These are phyloP conservation scores for Pseudozyma flocculosa DNA, from an alignment of 1,284 basidiomycete species.

Conservation along the genomic window DNA sequence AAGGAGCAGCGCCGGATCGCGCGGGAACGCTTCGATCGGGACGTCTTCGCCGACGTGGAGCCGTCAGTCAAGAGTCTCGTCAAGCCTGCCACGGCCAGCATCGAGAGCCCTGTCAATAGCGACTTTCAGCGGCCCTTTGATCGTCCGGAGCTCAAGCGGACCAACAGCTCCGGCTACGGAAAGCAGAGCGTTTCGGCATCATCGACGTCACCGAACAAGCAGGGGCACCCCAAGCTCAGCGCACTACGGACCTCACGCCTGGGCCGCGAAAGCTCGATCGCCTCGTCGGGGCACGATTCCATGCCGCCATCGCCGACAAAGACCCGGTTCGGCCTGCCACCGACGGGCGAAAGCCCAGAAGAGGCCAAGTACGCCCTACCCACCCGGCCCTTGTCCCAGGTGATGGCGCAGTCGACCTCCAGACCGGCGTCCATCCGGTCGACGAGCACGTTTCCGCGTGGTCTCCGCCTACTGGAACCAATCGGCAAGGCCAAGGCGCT, in stretches of 20 bases:
- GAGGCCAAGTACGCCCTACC: slow-evolving; percentile 6
- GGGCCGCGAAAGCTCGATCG: slow-evolving; percentile 12
- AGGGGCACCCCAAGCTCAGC: slow-evolving; percentile 1
- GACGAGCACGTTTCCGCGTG: slow-evolving; percentile 33
- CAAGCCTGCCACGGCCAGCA: slow-evolving; percentile 6
- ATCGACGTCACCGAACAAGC: slow-evolving; percentile 26
- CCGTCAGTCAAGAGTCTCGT: slow-evolving; percentile 1
- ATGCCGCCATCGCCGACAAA: slow-evolving; percentile 11
- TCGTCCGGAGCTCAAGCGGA: slow-evolving; percentile 23
- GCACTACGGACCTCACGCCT: slow-evolving; percentile 12
- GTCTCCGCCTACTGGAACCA: slow-evolving; percentile 37
- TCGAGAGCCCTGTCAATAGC: slow-evolving; percentile 20
- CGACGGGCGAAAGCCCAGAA: slow-evolving; percentile 2
- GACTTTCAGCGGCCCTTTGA: slow-evolving; percentile 17
- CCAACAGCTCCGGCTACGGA: slow-evolving; percentile 28
- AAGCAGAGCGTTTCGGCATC: slow-evolving; percentile 23
- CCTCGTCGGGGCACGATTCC: background rate
- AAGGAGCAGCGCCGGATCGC: slow-evolving; percentile 33
- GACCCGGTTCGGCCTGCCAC: slow-evolving; percentile 6
- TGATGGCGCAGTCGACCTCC: slow-evolving; percentile 19
- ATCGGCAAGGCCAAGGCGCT: slow-evolving; percentile 46
- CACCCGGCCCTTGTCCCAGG: slow-evolving; percentile 21
- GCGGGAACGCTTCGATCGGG: slow-evolving; percentile 49
- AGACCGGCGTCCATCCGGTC: slow-evolving; percentile 39
- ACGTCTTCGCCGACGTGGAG: slow-evolving; percentile 40